A percentile compares a stretch with the other conserved stretches of the same genome.
These are phyloP conservation scores for Dioscorea dumetorum DNA, from an alignment of 106 monocot species.

Conservation along the genomic window DNA sequence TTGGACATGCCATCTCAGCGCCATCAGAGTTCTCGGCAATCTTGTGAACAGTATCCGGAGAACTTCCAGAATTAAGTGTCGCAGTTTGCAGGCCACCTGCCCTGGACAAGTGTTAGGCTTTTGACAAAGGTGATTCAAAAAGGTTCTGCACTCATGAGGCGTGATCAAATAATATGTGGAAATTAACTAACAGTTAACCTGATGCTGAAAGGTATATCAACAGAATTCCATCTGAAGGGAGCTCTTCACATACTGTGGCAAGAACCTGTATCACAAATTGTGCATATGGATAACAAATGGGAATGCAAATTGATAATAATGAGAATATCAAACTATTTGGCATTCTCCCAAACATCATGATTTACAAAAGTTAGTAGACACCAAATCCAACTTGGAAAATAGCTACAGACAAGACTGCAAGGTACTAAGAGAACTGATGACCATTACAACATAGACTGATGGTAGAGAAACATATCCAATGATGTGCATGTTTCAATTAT, in stretches of 20 bases:
- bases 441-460: too few species aligned
- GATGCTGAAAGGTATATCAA: slow-evolving; percentile 82
- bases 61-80: slow-evolving; percentile 20
- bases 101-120: slow-evolving; percentile 24
- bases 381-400: too few species aligned
- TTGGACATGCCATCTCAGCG: slow-evolving; percentile 9
- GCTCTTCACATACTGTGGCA: slow-evolving; percentile 84
- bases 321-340: too few species aligned
- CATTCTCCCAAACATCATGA: too few species aligned
- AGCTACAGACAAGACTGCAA: too few species aligned
- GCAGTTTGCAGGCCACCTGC: slow-evolving; percentile 16
- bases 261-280: slow-evolving; percentile 50
- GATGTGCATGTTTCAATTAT: too few species aligned
- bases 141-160: not conserved
- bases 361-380: too few species aligned
- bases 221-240: slow-evolving; percentile 74
- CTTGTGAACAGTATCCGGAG: slow-evolving; percentile 23
- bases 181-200: slow-evolving; percentile 28
- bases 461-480: too few species aligned
- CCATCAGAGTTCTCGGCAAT: slow-evolving; percentile 26
- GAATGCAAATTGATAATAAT: too few species aligned
- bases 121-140: not conserved
- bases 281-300: not conserved
- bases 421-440: too few species aligned
- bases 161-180: not conserved